A percentile compares a stretch with the other conserved stretches of the same genome.
Conservation (phyloP, 257 asterid species). For the Scutellaria baicalensis region DNA sequence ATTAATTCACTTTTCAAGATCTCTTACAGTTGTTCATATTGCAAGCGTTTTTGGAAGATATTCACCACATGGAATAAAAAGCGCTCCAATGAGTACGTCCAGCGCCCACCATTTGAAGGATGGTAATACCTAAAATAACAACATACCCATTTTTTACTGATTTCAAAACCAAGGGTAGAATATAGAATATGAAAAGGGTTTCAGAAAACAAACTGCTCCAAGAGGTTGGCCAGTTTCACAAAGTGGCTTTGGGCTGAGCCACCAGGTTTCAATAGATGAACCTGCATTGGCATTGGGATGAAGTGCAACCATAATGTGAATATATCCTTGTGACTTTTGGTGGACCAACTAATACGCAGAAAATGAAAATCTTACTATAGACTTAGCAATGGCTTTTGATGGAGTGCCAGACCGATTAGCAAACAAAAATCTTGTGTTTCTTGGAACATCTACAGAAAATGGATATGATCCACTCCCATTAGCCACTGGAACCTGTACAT, state of each 20-base stretch:
- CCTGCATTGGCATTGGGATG: conserved; percentile 54
- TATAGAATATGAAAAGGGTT: background rate
- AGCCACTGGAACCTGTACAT: conserved; percentile 95
- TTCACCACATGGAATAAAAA: conserved; percentile 81
- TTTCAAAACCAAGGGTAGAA: conserved; percentile 6
- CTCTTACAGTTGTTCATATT: conserved; percentile 79
- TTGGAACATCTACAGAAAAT: conserved; percentile 79
- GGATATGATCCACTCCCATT: conserved; percentile 90
- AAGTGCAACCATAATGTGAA: conserved; percentile 9
- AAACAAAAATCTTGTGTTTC: conserved; percentile 86
- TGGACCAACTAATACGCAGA: conserved; percentile 18
- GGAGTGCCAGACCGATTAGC: conserved; percentile 67
- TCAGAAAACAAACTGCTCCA: conserved; percentile 86
- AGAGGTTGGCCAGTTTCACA: conserved; percentile 81
- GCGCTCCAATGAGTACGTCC: conserved; percentile 88
- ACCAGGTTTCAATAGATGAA: conserved; percentile 84
- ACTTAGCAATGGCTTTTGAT: conserved; percentile 86
- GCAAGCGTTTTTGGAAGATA: conserved; percentile 79
- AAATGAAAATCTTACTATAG: conserved; percentile 64
- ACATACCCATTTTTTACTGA: background rate
- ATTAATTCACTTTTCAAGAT: conserved; percentile 2
- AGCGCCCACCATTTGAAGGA: conserved; percentile 99
- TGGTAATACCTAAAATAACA: conserved; percentile 73
- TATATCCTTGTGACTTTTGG: background rate
- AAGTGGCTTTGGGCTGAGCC: conserved; percentile 76